Conservation (phyloP, 2,329 filamentous ascomycete species). For the Ilyonectria robusta region DNA sequence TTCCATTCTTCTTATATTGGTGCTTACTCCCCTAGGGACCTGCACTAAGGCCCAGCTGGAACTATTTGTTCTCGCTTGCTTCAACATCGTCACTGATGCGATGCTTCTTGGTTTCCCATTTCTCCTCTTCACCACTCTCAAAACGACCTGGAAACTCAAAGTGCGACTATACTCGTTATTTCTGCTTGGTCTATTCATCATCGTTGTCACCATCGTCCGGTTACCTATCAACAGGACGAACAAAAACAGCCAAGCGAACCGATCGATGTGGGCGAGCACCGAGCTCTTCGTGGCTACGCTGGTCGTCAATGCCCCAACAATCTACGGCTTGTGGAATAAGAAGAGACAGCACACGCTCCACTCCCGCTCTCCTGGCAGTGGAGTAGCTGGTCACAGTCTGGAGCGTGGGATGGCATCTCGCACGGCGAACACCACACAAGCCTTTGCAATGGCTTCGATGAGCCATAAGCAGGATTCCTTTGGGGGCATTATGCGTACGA, state of each 20-base stretch:
- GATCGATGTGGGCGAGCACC: conserved; percentile 54
- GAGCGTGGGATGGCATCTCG: not conserved
- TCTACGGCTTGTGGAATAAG: conserved; percentile 53
- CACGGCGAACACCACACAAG: not conserved
- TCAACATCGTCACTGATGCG: conserved; percentile 42
- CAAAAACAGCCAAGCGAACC: conserved; percentile 51
- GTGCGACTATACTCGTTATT: conserved; percentile 41
- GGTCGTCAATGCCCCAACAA: conserved; percentile 56
- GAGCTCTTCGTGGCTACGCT: conserved; percentile 51
- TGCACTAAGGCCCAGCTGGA: not conserved
- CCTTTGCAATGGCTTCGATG: not conserved
- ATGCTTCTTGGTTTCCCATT: conserved; percentile 44
- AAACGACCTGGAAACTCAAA: conserved; percentile 48
- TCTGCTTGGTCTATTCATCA: not conserved
- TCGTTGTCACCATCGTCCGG: conserved; percentile 19
- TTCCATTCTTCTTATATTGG: not conserved
- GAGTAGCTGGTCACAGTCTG: not conserved
- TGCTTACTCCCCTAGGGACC: not conserved
- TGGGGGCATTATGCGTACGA: not conserved
- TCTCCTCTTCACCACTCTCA: conserved; percentile 45
- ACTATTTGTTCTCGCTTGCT: not conserved
- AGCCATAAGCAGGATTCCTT: not conserved
- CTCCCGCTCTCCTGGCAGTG: not conserved
- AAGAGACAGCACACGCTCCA: not conserved
- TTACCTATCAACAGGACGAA: conserved; percentile 53